Evolutionary conservation across 2,329 filamentous ascomycete genomes (phyloP).

Genomic region (Ophiocordyceps camponoti-floridani): DNA sequence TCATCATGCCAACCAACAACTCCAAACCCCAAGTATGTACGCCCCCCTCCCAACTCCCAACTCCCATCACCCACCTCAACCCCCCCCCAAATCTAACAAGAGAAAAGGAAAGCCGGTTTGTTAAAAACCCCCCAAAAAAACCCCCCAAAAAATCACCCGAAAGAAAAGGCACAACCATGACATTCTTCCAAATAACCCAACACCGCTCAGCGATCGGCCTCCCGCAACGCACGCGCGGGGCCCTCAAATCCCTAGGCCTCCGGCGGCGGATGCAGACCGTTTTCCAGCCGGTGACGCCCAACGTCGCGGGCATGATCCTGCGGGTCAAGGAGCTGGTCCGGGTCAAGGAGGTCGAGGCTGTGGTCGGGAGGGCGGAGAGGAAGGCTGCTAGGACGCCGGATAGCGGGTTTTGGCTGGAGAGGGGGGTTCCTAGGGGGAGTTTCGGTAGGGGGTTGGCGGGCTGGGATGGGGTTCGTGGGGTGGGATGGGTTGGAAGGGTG

Average conservation of each 20-base stretch:
- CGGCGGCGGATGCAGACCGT: constrained; percentile 73
- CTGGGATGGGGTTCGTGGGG: neutral
- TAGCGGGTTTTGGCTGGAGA: constrained; percentile 66
- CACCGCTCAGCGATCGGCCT: constrained; percentile 81
- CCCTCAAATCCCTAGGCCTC: constrained; percentile 71
- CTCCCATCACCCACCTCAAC: too few relatives aligned
- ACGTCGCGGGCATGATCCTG: constrained; percentile 80
- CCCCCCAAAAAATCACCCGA: too few relatives aligned
- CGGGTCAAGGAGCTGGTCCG: constrained; percentile 83
- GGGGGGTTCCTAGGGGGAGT: constrained; percentile 8
- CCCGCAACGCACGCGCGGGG: constrained; percentile 59
- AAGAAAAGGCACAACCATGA: too few relatives aligned
- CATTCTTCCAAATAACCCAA: constrained; percentile 81
- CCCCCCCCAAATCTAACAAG: too few relatives aligned
- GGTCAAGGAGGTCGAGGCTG: constrained; percentile 56
- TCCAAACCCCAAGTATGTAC: too few relatives aligned
- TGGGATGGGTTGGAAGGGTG: neutral
- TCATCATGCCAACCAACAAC: too few relatives aligned
- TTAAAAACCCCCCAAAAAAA: too few relatives aligned
- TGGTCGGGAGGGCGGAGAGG: constrained; percentile 49
- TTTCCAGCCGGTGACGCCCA: constrained; percentile 68
- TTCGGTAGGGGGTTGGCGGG: neutral
- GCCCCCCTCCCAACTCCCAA: too few relatives aligned
- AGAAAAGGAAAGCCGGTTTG: too few relatives aligned
- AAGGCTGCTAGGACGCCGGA: constrained; percentile 57